These are phyloP conservation scores for Zasmidium angulare DNA, from an alignment of 2,329 filamentous ascomycete species.

Conservation along the genomic window DNA sequence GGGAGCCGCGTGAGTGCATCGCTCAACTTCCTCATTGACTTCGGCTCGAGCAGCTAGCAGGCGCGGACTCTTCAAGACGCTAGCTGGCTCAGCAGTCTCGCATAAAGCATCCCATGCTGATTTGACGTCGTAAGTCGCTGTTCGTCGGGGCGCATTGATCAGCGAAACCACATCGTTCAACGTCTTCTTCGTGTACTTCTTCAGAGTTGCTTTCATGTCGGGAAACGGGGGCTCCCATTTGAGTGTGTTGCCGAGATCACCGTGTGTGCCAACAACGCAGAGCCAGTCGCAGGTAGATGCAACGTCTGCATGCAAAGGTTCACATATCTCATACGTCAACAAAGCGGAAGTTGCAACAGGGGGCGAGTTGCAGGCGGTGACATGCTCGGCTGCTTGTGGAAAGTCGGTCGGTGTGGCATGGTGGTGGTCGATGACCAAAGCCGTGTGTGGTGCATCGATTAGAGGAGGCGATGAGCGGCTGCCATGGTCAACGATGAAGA, in stretches of 20 bases:
- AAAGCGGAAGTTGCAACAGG: conserved; percentile 66
- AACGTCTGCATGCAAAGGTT: conserved; percentile 54
- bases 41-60: conserved; percentile 58
- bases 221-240: conserved; percentile 69
- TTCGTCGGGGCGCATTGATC: conserved; percentile 65
- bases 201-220: conserved; percentile 62
- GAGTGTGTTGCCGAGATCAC: conserved; percentile 63
- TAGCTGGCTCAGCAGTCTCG: conserved; percentile 50
- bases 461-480: conserved; percentile 57
- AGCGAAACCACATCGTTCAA: conserved; percentile 64
- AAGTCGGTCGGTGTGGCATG: conserved; percentile 57
- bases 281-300: conserved; percentile 57
- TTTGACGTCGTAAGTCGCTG: conserved; percentile 59
- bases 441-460: conserved; percentile 50
- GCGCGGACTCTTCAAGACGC: conserved; percentile 50
- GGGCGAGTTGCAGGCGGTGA: conserved; percentile 63
- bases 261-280: conserved; percentile 59
- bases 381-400: conserved; percentile 54
- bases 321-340: conserved; percentile 64
- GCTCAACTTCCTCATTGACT: conserved; percentile 61
- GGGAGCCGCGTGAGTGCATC: conserved; percentile 61
- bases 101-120: conserved; percentile 62
- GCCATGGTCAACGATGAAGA: conserved; percentile 67
- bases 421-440: conserved; percentile 67
- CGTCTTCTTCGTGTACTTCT: conserved; percentile 60